Base-by-base conservation (phyloP, 805 yeast genomes). In the Blastobotrys peoriensis region DNA sequence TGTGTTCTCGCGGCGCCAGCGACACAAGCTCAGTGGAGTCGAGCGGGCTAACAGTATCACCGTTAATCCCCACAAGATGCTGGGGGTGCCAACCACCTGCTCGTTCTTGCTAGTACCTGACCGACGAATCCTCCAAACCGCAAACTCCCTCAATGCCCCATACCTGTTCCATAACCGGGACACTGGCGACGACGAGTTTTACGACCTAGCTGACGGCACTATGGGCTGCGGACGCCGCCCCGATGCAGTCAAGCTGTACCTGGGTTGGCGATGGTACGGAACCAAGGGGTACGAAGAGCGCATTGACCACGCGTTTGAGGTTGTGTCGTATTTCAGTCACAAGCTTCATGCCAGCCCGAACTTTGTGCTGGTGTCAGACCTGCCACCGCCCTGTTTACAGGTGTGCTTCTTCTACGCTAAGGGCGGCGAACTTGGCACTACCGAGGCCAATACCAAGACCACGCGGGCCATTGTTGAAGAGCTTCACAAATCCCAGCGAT, bases 221-320 rank as follows among this genome's bases (percentile, higher is more conserved):
- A 81, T 86, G 89, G 95, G 94, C 5, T 86, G 95, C 60, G 95
- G 95, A 10, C 75, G 95, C 53, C 73, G 95, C 44, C 79, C 93
- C 0, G 95, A 86, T 61, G 76, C 91, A 2, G 66, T 86, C 61
- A 86, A 86, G 63, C 70, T 86, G 56, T 86, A 82, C 60, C 61
- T 86, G 59, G 79, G 84, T 1, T 86, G 95, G 95, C 67, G 81
- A 47, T 86, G 82, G 68, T 86, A 81, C 55, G 95, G 95, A 2
- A 53, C 60, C 8, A 54, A 62, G 30, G 95, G 95, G 1, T 83
- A 79, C 54, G 78, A 66, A 25, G 59, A 68, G 38, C 68, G 95
- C 35, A 73, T 86, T 3, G 83, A 86, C 55, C 89, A 84, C 57
- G 91, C 94, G 0, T 82, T 69, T 57, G 71, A 66, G 16, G 71